Percentiles rank a stretch among this genome's conserved stretches.
Conservation (phyloP, 2,329 filamentous ascomycete species). For the Diaporthe nobilis region DNA sequence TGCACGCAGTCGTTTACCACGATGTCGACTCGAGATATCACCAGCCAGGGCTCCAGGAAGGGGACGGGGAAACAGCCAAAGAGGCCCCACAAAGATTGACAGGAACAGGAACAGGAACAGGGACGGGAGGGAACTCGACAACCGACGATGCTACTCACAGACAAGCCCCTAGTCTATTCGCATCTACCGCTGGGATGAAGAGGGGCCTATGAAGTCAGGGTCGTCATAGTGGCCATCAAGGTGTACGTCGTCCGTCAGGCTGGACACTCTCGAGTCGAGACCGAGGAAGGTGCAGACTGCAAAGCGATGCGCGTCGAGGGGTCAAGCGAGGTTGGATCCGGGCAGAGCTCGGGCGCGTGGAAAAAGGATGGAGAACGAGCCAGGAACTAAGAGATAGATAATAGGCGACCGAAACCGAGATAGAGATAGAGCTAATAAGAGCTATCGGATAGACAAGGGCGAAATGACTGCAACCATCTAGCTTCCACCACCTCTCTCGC, state of each 20-base stretch:
- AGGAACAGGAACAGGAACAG: constrained; percentile 4
- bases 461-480: constrained; percentile 37
- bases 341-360: constrained; percentile 8
- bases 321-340: constrained; percentile 1
- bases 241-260: constrained; percentile 17
- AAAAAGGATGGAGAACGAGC: constrained; percentile 4
- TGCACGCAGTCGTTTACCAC: background rate
- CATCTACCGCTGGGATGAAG: constrained; percentile 10
- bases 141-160: constrained; percentile 12
- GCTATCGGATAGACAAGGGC: constrained; percentile 18
- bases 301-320: constrained; percentile 17
- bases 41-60: background rate
- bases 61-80: background rate
- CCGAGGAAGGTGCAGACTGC: constrained; percentile 5
- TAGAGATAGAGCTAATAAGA: constrained; percentile 22
- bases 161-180: constrained; percentile 24
- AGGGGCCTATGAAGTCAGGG: constrained; percentile 38
- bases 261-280: constrained; percentile 16
- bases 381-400: constrained; percentile 22
- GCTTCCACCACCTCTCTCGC: constrained; percentile 35
- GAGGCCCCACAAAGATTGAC: constrained; percentile 24
- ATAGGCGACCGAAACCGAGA: constrained; percentile 17
- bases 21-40: background rate
- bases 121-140: background rate
- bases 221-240: constrained; percentile 41